A percentile compares a stretch with the other conserved stretches of the same genome.
These are phyloP conservation scores for Leccinellum luteum DNA, from an alignment of 768 basidiomycete genomes.

Conservation along the genomic window DNA sequence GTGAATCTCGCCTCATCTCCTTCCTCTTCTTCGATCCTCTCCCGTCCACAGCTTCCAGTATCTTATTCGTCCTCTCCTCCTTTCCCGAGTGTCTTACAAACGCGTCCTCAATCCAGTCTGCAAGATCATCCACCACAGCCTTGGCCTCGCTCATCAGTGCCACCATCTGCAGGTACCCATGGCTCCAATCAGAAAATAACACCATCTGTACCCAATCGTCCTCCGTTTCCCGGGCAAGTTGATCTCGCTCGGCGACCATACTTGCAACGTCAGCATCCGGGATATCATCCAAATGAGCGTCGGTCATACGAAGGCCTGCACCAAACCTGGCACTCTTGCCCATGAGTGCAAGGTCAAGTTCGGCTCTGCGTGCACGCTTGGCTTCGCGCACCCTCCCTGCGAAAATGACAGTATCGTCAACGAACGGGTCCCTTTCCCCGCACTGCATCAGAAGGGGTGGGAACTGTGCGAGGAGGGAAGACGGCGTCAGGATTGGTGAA, in stretches of 20 bases:
- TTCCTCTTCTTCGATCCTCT: constrained; percentile 27
- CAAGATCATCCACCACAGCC: constrained; percentile 76
- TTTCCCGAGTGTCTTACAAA: constrained; percentile 45
- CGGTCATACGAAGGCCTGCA: constrained; percentile 62
- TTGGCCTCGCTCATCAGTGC: constrained; percentile 79
- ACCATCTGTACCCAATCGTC: constrained; percentile 95
- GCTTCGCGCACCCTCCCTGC: constrained; percentile 94
- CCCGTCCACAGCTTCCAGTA: constrained; percentile 16
- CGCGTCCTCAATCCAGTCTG: constrained; percentile 86
- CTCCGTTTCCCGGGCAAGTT: constrained; percentile 67
- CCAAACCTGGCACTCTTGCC: constrained; percentile 65
- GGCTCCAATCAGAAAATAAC: constrained; percentile 94
- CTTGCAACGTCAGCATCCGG: constrained; percentile 35
- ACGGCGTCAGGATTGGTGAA: constrained; percentile 90
- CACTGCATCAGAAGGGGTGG: constrained; percentile 93
- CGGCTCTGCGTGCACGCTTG: constrained; percentile 76
- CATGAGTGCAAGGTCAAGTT: constrained; percentile 60
- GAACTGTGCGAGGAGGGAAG: constrained; percentile 82
- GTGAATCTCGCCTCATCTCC: constrained; percentile 21
- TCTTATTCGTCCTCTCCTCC: constrained; percentile 21
- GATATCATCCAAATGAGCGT: constrained; percentile 27
- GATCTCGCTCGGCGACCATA: constrained; percentile 58
- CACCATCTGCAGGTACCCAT: constrained; percentile 96
- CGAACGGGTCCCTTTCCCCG: constrained; percentile 94
- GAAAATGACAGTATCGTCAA: constrained; percentile 97